phyloP scores from a whole-genome alignment of 108 stramenopile genomes.

The Fistulifera pelliculosa region DNA sequence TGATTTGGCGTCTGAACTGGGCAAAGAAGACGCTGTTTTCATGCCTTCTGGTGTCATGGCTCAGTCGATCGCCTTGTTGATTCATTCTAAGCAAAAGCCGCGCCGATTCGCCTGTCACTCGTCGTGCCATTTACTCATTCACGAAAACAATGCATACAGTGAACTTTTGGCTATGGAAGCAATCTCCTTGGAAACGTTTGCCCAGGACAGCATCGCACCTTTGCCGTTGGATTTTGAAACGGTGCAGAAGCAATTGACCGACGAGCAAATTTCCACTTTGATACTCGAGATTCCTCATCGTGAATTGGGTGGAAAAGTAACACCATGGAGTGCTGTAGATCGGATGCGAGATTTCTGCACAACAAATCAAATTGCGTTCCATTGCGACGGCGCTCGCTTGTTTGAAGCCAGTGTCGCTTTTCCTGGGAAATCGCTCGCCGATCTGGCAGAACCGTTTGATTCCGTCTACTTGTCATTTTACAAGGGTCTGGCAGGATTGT shows the following conservation, averaged over 20 bases:
- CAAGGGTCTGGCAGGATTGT: constrained; percentile 66
- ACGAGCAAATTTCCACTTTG: constrained; percentile 25
- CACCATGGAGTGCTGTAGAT: constrained; percentile 53
- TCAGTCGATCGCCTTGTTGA: constrained; percentile 59
- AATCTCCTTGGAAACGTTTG: background rate
- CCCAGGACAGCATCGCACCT: background rate
- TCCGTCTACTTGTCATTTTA: constrained; percentile 75
- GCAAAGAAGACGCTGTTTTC: constrained; percentile 71
- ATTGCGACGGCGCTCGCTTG: constrained; percentile 79
- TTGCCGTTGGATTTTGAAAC: background rate
- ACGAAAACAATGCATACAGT: constrained; percentile 47
- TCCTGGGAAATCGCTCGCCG: constrained; percentile 15
- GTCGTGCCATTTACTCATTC: constrained; percentile 59
- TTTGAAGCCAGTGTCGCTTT: constrained; percentile 66
- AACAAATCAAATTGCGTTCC: constrained; percentile 37
- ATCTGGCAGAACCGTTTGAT: constrained; percentile 52
- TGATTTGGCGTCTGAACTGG: constrained; percentile 47
- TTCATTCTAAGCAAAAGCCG: constrained; percentile 21
- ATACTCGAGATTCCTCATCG: constrained; percentile 79
- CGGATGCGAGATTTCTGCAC: constrained; percentile 31
- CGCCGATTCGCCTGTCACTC: constrained; percentile 54
- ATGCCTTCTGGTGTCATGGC: constrained; percentile 78
- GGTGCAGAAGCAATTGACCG: background rate
- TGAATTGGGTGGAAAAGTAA: constrained; percentile 71
- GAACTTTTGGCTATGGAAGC: constrained; percentile 42